A percentile compares a stretch with the other conserved stretches of the same genome.
Conservation (phyloP, 805 yeast species). For the Yarrowia keelungensis region DNA sequence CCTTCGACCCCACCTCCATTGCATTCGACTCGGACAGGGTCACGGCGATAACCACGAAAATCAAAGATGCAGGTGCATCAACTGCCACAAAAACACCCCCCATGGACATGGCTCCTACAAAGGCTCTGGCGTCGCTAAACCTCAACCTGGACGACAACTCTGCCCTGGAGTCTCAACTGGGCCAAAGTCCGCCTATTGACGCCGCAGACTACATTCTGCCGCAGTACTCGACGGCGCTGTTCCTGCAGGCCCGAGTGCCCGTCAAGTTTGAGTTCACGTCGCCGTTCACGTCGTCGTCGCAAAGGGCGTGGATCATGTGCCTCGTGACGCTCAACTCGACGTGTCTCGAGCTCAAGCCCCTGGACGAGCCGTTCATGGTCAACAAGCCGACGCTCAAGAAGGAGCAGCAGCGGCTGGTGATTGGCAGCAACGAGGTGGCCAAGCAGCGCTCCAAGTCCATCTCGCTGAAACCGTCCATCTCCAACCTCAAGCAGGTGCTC, state of each 20-base stretch:
- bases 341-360: conserved; percentile 16
- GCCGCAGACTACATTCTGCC: conserved; percentile 32
- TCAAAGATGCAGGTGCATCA: neutral
- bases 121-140: conserved; percentile 8
- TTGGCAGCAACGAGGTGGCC: neutral
- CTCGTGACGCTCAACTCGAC: conserved; percentile 38
- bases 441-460: conserved; percentile 4
- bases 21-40: neutral
- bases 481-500: conserved; percentile 34
- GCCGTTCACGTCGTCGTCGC: conserved; percentile 20
- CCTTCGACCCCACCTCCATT: conserved; percentile 8
- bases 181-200: conserved; percentile 31
- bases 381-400: conserved; percentile 6
- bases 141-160: conserved; percentile 41
- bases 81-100: neutral
- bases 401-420: conserved; percentile 35
- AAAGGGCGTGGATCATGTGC: conserved; percentile 20
- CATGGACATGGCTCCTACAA: neutral
- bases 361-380: conserved; percentile 40
- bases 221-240: conserved; percentile 32
- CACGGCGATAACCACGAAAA: neutral
- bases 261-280: conserved; percentile 38
- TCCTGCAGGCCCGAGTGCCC: conserved; percentile 6
- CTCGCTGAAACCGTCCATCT: conserved; percentile 30
- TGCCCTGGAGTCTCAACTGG: conserved; percentile 44